Percentiles rank a stretch among this genome's conserved stretches.
Evolutionary conservation across 2,329 filamentous ascomycete species (phyloP).

Genomic region (Thelonectria blattea): DNA sequence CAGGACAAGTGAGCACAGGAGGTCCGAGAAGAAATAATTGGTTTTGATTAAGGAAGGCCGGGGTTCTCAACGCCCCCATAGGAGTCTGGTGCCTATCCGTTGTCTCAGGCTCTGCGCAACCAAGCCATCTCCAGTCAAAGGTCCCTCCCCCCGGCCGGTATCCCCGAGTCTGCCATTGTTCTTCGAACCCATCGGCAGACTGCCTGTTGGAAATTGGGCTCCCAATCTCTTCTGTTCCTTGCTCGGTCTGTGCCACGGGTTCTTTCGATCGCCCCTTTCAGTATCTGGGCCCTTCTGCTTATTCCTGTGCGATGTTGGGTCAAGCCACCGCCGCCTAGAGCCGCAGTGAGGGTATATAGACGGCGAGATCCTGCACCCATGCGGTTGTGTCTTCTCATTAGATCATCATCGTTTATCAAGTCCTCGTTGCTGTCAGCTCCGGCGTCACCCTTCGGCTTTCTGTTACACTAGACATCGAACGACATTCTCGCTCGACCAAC

Average conservation of each 20-base stretch:
- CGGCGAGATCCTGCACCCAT: conserved; percentile 43
- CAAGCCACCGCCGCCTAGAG: conserved; percentile 37
- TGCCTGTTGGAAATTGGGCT: conserved; percentile 31
- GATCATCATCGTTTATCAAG: conserved; percentile 31
- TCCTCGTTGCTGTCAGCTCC: conserved; percentile 24
- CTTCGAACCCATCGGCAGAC: conserved; percentile 33
- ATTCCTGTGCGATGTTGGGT: conserved; percentile 38
- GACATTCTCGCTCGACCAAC: conserved; percentile 25
- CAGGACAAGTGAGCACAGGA: conserved; percentile 23
- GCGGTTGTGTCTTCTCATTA: conserved; percentile 38
- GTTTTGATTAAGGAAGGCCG: conserved; percentile 33
- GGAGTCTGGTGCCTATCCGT: conserved; percentile 46
- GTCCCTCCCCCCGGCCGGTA: conserved; percentile 36
- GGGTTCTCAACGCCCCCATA: conserved; percentile 43
- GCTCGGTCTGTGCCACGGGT: conserved; percentile 35
- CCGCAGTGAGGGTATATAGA: conserved; percentile 47
- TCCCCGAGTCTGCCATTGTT: conserved; percentile 38
- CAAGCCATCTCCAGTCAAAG: conserved; percentile 38
- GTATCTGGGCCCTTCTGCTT: conserved; percentile 30
- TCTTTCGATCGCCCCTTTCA: conserved; percentile 33
- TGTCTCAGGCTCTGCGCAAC: conserved; percentile 55
- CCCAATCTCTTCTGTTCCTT: conserved; percentile 22
- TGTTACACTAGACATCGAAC: conserved; percentile 36
- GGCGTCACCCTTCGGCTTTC: conserved; percentile 25
- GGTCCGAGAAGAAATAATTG: conserved; percentile 21